Percentiles rank a stretch among this genome's conserved stretches.
These are phyloP conservation scores for Diutina mesorugosa DNA, from an alignment of 1,139 yeast species.

Conservation along the genomic window DNA sequence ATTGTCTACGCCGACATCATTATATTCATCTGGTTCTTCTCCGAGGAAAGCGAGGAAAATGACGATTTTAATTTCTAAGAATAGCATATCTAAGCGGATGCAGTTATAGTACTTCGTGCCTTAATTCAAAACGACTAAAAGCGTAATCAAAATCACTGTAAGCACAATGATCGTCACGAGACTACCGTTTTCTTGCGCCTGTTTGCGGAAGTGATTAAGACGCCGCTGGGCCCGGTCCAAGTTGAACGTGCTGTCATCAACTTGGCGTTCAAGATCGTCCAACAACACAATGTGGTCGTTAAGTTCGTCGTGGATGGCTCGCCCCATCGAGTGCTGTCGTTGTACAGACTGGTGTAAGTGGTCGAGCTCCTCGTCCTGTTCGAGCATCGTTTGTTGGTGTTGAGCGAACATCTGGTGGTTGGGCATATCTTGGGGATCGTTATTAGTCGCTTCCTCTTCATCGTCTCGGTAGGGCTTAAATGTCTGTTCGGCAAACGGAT, in stretches of 20 bases:
- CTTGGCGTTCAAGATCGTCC: slow-evolving; percentile 57
- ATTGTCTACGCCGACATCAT: slow-evolving; percentile 62
- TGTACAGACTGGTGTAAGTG: slow-evolving; percentile 45
- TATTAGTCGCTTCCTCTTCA: slow-evolving; percentile 6
- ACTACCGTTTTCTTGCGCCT: slow-evolving; percentile 58
- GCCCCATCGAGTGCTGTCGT: slow-evolving; percentile 54
- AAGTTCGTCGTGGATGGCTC: slow-evolving; percentile 52
- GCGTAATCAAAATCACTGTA: slow-evolving; percentile 42
- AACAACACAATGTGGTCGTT: slow-evolving; percentile 56
- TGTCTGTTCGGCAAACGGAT: slow-evolving; percentile 7
- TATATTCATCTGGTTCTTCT: slow-evolving; percentile 58
- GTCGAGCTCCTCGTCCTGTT: slow-evolving; percentile 55
- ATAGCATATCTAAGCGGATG: not conserved
- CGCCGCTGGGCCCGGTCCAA: slow-evolving; percentile 43
- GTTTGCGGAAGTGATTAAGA: slow-evolving; percentile 39
- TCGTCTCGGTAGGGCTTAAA: slow-evolving; percentile 34
- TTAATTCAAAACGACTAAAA: slow-evolving; percentile 48
- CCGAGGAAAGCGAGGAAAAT: slow-evolving; percentile 37
- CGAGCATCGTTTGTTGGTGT: slow-evolving; percentile 51
- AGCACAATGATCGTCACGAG: slow-evolving; percentile 57
- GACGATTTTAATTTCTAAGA: slow-evolving; percentile 37
- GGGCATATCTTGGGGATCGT: slow-evolving; percentile 15
- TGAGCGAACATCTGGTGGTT: slow-evolving; percentile 47
- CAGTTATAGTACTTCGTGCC: not conserved
- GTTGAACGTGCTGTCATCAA: slow-evolving; percentile 41